Evolutionary conservation across 1,284 basidiomycete species (phyloP), one percentile per base, ranked within the genome.

Genomic region (Vanrija sp.): DNA sequence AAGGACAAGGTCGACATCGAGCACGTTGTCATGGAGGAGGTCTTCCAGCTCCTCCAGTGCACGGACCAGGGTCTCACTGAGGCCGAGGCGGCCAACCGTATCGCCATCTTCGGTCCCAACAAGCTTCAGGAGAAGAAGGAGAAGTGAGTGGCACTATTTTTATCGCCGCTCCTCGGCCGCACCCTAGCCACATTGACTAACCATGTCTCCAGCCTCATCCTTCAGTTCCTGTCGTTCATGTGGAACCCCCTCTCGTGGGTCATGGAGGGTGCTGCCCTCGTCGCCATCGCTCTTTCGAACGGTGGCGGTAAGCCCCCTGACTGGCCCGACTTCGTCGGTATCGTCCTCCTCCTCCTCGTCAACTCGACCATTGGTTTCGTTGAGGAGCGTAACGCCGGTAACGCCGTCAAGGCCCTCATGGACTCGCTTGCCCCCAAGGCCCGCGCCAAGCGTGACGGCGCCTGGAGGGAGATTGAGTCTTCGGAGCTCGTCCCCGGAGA

Each of bases 241-340:
- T 95, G 92, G 92, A 96, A 96, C 80, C 93, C 93, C 49, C 83
- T 97, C 22, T 96, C 93, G 39, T 98, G 94, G 93, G 95, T 98
- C 79, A 98, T 98, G 94, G 94, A 98, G 78, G 92, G 88, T 65
- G 94, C 94, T 52, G 93, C 94, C 47, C 81, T 97, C 47, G 94
- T 98, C 75, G 93, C 94, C 57, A 97, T 97, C 75, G 94, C 84
- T 44, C 85, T 98, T 39, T 96, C 94, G 61, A 98, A 98, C 78
- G 93, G 95, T 78, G 85, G 65, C 47, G 80, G 82, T 61, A 80
- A 81, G 62, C 84, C 94, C 45, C 94, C 94, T 41, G 92, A 98
- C 74, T 97, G 95, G 95, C 82, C 87, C 73, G 93, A 98, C 81
- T 98, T 98, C 79, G 83, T 91, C 78, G 94, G 93, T 85, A 98